phyloP scores from a whole-genome alignment of 108 stramenopile genomes.

The Skeletonema potamos region DNA sequence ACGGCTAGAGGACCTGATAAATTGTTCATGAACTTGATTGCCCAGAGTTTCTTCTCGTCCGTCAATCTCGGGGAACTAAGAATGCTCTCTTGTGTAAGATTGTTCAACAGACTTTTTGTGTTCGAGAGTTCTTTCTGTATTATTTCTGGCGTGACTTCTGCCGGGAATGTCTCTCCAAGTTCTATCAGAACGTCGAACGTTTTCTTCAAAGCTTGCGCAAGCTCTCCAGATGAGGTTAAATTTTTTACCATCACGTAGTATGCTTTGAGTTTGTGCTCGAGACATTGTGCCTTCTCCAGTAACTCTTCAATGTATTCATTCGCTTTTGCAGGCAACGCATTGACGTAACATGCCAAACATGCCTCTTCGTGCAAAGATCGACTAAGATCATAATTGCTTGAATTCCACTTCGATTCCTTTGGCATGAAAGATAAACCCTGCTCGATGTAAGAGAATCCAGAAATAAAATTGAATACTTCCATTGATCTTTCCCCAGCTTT shows the following conservation, averaged over 20 bases:
- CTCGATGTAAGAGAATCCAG: not conserved
- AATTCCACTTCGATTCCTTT: not conserved
- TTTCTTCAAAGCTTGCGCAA: not conserved
- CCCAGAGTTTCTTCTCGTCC: not conserved
- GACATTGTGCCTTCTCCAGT: not conserved
- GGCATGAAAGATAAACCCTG: not conserved
- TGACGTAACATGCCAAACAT: not conserved
- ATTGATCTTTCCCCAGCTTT: not conserved
- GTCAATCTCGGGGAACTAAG: not conserved
- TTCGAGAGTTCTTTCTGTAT: not conserved
- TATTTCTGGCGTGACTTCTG: not conserved
- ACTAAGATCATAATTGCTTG: not conserved
- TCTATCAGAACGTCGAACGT: not conserved
- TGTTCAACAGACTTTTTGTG: not conserved
- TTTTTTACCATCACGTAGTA: conserved; percentile 1
- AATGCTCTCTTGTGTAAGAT: not conserved
- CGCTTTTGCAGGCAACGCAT: not conserved
- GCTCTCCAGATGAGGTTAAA: not conserved
- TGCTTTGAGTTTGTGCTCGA: not conserved
- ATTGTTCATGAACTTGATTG: conserved; percentile 1
- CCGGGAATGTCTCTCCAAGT: not conserved
- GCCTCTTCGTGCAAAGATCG: not conserved
- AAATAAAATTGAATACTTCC: not conserved
- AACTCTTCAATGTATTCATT: not conserved
- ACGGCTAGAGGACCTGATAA: not conserved